Conservation (phyloP, 2,329 filamentous ascomycete species). For the Beauveria sp. region DNA sequence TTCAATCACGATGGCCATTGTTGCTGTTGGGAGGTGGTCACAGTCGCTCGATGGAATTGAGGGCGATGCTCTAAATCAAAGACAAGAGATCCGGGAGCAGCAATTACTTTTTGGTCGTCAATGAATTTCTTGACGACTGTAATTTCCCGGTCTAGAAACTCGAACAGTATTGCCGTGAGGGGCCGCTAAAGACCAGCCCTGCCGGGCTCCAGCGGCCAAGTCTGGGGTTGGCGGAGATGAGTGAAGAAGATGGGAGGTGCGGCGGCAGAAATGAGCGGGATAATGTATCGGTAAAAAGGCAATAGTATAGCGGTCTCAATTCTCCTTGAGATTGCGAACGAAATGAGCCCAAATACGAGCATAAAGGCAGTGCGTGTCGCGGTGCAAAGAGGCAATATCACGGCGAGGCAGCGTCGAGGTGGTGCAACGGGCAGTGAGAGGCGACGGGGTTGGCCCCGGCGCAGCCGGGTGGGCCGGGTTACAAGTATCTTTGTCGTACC, state of each 20-base stretch:
- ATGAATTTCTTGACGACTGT: not conserved
- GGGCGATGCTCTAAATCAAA: too few species aligned
- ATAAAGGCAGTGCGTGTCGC: constrained; percentile 22
- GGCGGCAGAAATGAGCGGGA: not conserved
- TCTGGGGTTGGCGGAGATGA: not conserved
- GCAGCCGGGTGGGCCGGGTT: constrained; percentile 7
- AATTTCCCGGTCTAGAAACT: not conserved
- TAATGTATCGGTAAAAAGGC: not conserved
- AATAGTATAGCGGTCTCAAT: constrained; percentile 14
- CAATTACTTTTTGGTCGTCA: not conserved
- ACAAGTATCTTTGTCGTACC: constrained; percentile 1
- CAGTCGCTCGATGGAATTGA: too few species aligned
- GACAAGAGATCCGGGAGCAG: too few species aligned
- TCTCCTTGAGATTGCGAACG: constrained; percentile 38
- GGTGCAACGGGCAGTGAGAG: constrained; percentile 5
- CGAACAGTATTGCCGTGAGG: not conserved
- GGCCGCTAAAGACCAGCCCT: not conserved
- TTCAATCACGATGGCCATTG: too few species aligned
- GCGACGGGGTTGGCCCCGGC: constrained; percentile 5
- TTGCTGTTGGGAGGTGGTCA: too few species aligned
- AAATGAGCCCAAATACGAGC: constrained; percentile 60
- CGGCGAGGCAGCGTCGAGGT: not conserved
- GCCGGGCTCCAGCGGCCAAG: not conserved
- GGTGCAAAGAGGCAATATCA: not conserved
- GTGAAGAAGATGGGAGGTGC: not conserved